Conservation (phyloP, 148 eudicot genomes). For the Fallopia convolvulus region DNA sequence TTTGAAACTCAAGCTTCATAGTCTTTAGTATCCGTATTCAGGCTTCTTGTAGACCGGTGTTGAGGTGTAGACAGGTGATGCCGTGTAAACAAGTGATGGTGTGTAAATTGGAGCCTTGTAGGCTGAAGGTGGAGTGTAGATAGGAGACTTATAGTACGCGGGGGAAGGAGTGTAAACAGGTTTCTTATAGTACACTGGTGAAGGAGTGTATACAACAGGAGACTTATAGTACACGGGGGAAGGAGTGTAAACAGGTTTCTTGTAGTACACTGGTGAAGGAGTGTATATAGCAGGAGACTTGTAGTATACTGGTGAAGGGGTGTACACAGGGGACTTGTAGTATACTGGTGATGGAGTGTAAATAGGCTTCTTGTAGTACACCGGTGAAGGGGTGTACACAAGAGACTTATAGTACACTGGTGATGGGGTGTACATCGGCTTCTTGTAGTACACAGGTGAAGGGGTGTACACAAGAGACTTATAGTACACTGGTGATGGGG, state of each 20-base stretch:
- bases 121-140: neutral
- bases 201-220: neutral
- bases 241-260: neutral
- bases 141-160: too few species aligned
- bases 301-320: too few species aligned
- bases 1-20: neutral
- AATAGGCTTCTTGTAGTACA: too few species aligned
- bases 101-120: neutral
- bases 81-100: neutral
- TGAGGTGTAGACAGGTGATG: neutral
- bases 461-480: too few species aligned
- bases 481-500: too few species aligned
- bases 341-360: too few species aligned
- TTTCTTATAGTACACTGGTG: neutral
- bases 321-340: too few species aligned
- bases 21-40: neutral
- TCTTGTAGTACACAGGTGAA: too few species aligned
- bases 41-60: neutral
- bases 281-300: neutral
- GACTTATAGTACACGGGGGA: neutral
- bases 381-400: too few species aligned
- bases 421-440: too few species aligned
- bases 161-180: neutral
- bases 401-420: too few species aligned
- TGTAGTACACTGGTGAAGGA: too few species aligned